Base-by-base conservation (phyloP, 352 stramenopile genomes). In the Peronospora belbahrii region DNA sequence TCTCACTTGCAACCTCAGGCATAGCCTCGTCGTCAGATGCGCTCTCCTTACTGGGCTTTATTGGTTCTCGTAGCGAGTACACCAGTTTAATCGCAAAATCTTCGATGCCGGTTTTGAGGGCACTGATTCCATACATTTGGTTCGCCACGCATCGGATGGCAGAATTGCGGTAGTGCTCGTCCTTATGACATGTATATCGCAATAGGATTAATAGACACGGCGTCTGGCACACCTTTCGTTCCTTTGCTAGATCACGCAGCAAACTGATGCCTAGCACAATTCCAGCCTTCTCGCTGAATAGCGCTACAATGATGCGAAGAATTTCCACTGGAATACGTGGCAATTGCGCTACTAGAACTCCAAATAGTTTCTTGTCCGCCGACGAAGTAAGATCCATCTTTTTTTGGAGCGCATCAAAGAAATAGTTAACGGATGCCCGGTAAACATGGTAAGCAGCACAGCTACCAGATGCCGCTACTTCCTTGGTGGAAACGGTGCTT, bases 101-200 rank as follows among this genome's bases (percentile, higher is more conserved):
- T 48, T 91, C 79, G 19, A 91, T 84, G 14, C 65, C 46, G 11
- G 31, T 37, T 48, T 86, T 83, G 14, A 87, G 56, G 1, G 56
- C 43, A 9, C 65, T 50, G 0, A 91, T 48, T 9, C 59, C 56
- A 46, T 88, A 91, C 4, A 91, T 56, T 36, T 91, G 79, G 33
- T 91, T 91, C 10, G 73, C 79, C 11, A 91, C 70, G 43, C 79
- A 91, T 10, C 73, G 70, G 42, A 88, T 88, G 6, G 72, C 61
- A 36, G 66, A 70, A 52, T 83, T 88, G 31, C 79, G 79, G 28
- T 59, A 77, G n/a, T 64, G 62, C 17, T 85, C 73, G 15, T 91
- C 76, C 38, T 67, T 59, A 19, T 85, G 65, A 37, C 74, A 84
- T 4, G 76, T 80, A 43, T 66, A 88, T n/a, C 70, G 68, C 37